Base-by-base conservation (phyloP, 306 rosid genomes). In the Quercus gilva region DNA sequence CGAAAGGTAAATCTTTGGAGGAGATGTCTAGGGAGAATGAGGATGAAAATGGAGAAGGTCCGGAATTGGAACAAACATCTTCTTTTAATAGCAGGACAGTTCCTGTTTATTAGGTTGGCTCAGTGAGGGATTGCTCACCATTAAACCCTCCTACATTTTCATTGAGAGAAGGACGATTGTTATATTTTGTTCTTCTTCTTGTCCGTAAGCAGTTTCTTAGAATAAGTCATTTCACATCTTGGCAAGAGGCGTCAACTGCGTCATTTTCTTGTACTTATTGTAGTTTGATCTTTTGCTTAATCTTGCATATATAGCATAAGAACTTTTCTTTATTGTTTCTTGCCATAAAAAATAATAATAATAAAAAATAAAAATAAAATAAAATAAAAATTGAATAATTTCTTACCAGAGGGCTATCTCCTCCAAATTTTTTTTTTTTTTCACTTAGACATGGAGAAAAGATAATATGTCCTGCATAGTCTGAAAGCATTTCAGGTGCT, bases 11-110 rank as follows among this genome's bases (percentile, higher is more conserved):
- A 78, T 92, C 94, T 1, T 81, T 92, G 79, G 96, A 92, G 76
- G 97, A 92, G 82, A 91, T 92, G 55, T 89, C 97, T 0, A 92
- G 96, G 7, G 96, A 92, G 84, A 70, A 82, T 5, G 90, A 90
- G 74, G 89, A 86, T 5, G 92, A 86, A 78, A 57, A 12, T 61
- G 83, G 55, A 76, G 19, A 70, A 14, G 53, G 6, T 20, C 79
- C 14, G 63, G 89, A 75, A 29, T 58, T 68, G 74, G 90, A 81
- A 19, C 78, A 69, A 9, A 26, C 78, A 58, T 58, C 61, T 20
- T 64, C 75, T 84, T 17, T 56, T 55, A 78, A 19, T 71, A 80
- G 14, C 56, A 84, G 78, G 73, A 89, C 87, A 19, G 90, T 86
- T 73, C 84, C 91, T 45, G 78, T 71, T 74, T 79, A 41, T 77